A percentile compares a stretch with the other conserved stretches of the same genome.
These are phyloP conservation scores for Solanum peruvianum DNA, from an alignment of 257 asterid species.

Conservation along the genomic window DNA sequence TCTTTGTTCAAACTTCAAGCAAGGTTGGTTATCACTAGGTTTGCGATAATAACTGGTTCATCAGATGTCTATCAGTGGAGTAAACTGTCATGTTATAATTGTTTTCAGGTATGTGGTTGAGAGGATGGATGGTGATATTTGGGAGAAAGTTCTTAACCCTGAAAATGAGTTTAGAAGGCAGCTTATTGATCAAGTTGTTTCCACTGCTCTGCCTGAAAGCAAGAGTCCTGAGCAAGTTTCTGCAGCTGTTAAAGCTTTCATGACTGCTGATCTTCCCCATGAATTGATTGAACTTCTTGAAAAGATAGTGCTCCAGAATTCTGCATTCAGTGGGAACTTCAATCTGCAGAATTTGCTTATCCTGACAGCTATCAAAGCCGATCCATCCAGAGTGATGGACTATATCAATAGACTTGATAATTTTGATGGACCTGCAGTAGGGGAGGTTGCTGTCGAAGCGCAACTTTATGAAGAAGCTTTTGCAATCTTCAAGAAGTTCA, in stretches of 20 bases:
- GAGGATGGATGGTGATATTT: slow-evolving; percentile 95
- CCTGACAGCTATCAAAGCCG: slow-evolving; percentile 95
- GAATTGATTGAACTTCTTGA: slow-evolving; percentile 97
- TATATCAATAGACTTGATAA: slow-evolving; percentile 91
- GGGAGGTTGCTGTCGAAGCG: slow-evolving; percentile 97
- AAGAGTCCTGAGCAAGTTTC: slow-evolving; percentile 99
- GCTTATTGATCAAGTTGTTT: slow-evolving; percentile 98
- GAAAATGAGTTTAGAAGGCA: slow-evolving; percentile 95
- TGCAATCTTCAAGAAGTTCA: slow-evolving; percentile 95
- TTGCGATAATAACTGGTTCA: neutral
- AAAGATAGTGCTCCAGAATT: slow-evolving; percentile 95
- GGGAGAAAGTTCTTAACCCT: slow-evolving; percentile 92
- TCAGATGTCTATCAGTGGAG: neutral
- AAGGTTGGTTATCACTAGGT: slow-evolving; percentile 43
- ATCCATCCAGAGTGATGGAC: slow-evolving; percentile 97
- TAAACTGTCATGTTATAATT: neutral
- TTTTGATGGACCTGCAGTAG: slow-evolving; percentile 99
- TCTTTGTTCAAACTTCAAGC: slow-evolving; percentile 96
- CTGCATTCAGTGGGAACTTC: slow-evolving; percentile 97
- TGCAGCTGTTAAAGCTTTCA: slow-evolving; percentile 98
- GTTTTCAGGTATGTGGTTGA: slow-evolving; percentile 84
- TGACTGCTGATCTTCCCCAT: slow-evolving; percentile 99
- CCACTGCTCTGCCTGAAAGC: slow-evolving; percentile 99
- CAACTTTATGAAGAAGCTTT: slow-evolving; percentile 88
- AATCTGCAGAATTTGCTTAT: slow-evolving; percentile 89